Evolutionary conservation across 2,329 filamentous ascomycete species (phyloP), one percentile per base, ranked within the genome.

Genomic region (Reticulascus tulasneorum): DNA sequence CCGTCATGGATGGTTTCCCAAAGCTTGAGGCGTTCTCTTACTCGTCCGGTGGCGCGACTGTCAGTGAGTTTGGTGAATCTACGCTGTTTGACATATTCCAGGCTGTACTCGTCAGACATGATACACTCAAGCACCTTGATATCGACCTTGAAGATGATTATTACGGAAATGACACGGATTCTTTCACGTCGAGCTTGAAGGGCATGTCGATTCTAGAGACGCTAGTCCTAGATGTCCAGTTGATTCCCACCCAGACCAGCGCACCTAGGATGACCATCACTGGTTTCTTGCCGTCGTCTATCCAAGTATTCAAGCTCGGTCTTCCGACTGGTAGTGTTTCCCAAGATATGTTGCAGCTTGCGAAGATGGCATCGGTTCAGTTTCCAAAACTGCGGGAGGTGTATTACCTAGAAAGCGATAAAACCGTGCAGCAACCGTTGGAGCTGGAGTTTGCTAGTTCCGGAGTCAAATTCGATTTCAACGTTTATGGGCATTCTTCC

Each of bases 141-240:
- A 19, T 36, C 13, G 33, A 35, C 25, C 24, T 35, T 10, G 13
- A 16, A 8, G 26, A 12, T 12, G 0, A 10, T 24, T 9, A 17
- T n/a, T 22, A 11, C 13, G 15, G 9, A 22, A 9, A 12, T 21
- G n/a, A 8, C 11, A 2, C 15, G 2, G 21, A 20, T 3, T 16
- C 19, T 7, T 16, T 18, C 16, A 36, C 31, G 34, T 22, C 5
- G 13, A 36, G 34, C 8, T 28, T 36, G 10, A 25, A 24, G 7
- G 27, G 17, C 26, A 36, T 36, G 34, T 17, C 19, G 27, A 6
- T 31, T 2, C 21, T 36, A 8, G 34, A 36, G 17, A 19, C 20
- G 26, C 34, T 36, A 10, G 34, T 23, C 15, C 16, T 36, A 7
- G 34, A 31, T 18, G n/a, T n/a, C n/a, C n/a, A n/a, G n/a, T n/a